Base-by-base conservation (phyloP, 768 basidiomycete genomes). In the Tricholoma sp. region DNA sequence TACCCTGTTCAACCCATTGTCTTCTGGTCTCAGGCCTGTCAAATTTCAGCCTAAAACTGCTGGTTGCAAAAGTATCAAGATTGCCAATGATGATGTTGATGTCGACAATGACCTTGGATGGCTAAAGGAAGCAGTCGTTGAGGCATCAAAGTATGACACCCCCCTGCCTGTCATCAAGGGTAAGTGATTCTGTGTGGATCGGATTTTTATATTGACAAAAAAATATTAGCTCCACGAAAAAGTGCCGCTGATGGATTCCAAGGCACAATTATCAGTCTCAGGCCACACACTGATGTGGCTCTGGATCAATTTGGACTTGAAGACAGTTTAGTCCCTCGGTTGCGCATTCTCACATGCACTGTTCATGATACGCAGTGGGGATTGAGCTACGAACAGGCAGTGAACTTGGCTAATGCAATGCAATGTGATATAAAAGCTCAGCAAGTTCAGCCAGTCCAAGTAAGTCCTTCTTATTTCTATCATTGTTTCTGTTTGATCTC, bases 301-400 rank as follows among this genome's bases (percentile, higher is more conserved):
- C 24, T 54, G 28, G 52, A 57, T 53, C 56, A 24, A 1, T 56
- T 56, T 31, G 7, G 49, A n/a, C 41, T 57, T 28, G 37, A 34
- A 1, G 58, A 59, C 34, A 28, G 24, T 2, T 12, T 57, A 6
- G 41, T 56, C 32, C 42, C 52, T n/a, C 20, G 44, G 24, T 50
- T 56, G 20, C 39, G 39, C 12, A 51, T 17, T 6, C 44, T 59
- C n/a, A 51, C 37, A 11, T 7, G 17, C 20, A 52, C 39, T 20
- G 36, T 53, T 41, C 12, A 34, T 18, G 57, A 49, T 47, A 57
- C 50, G 10, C 5, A 52, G 11, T 53, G 53, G 57, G 57, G 57
- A 3, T 42, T 58, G n/a, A 57, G 33, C 36, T 54, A 45, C 31
- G 41, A 57, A 32, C 57, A 57, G 34, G 57, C 52, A 1, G 42